Evolutionary conservation across 2,329 filamentous ascomycete species (phyloP).

Genomic region (Metarhizium anisopliae): DNA sequence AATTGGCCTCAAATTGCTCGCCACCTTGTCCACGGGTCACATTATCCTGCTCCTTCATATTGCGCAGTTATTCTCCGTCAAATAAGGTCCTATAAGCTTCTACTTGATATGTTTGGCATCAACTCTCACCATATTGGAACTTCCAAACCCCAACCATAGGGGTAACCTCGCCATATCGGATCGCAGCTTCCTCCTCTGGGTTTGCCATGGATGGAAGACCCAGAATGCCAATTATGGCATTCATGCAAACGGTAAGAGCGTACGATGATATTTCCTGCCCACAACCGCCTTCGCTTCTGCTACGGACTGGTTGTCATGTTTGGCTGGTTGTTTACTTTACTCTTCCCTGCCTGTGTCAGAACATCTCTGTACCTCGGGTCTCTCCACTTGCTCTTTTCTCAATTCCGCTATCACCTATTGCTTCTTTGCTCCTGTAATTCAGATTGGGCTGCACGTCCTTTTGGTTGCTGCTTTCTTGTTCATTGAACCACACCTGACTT

Average conservation of each 20-base stretch:
- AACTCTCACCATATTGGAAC: not conserved
- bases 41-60: not conserved
- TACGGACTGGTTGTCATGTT: not conserved
- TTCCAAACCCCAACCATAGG: not conserved
- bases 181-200: conserved; percentile 4
- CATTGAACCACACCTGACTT: conserved; percentile 1
- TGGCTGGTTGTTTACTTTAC: conserved; percentile 3
- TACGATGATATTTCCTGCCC: conserved; percentile 3
- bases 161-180: not conserved
- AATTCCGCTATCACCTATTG: conserved; percentile 10
- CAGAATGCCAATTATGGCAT: not conserved
- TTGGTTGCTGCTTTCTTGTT: conserved; percentile 19
- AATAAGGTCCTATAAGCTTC: not conserved
- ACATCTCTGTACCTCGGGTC: conserved; percentile 7
- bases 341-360: conserved; percentile 1
- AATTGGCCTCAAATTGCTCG: not conserved
- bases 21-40: not conserved
- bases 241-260: conserved; percentile 7
- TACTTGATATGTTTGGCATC: not conserved
- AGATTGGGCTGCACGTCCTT: conserved; percentile 5
- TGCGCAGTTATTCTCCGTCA: not conserved
- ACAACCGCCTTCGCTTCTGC: not conserved
- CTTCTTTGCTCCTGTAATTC: conserved; percentile 14
- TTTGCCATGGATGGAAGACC: not conserved
- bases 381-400: conserved; percentile 17